Base-by-base conservation (phyloP, 2,329 filamentous ascomycete species). In the Endoconidiophora polonica region DNA sequence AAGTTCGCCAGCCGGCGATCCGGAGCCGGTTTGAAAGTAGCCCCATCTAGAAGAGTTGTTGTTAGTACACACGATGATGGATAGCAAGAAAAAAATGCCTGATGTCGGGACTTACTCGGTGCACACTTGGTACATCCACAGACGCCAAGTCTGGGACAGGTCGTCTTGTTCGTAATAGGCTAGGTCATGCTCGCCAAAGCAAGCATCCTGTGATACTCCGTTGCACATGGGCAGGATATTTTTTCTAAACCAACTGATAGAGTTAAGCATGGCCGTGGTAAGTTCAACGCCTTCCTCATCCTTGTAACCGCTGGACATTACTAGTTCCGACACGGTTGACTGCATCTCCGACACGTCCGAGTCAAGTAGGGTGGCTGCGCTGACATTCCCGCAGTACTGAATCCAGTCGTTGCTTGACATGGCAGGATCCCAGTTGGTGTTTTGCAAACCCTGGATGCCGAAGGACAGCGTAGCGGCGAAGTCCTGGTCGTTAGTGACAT, bases 21-120 rank as follows among this genome's bases (percentile, higher is more conserved):
- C 76, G 3, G 76, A 79, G 44, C 86, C 85, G 0, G 82, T 86
- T 56, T 81, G 74, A 46, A 88, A 76, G 63, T 77, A 91, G 7
- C 85, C 86, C 84, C 83, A 91, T 71, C 77, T 74, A 12, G 16
- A 53, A 52, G 44, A 33, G 12, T 33, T 10, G 12, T 3, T 47
- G 46, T 58, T 49, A 58, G 56, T 38, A 9, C n/a, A 3, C 36
- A 2, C 14, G 1, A 3, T 22, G 26, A 0, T 20, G n/a, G 5
- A 33, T 29, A 33, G 16, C n/a, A n/a, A 14, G 12, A 37, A 5
- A 24, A 14, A 6, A 18, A 20, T n/a, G n/a, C 4, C 3, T n/a
- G 23, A 12, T 26, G 26, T 10, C 10, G 10, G 5, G 5, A 60
- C 67, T 60, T 59, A 72, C 65, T 76, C 67, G 4, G 71, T 74